A percentile compares a stretch with the other conserved stretches of the same genome.
phyloP scores from a whole-genome alignment of 768 basidiomycete genomes.

The Lentinula guzmanii region DNA sequence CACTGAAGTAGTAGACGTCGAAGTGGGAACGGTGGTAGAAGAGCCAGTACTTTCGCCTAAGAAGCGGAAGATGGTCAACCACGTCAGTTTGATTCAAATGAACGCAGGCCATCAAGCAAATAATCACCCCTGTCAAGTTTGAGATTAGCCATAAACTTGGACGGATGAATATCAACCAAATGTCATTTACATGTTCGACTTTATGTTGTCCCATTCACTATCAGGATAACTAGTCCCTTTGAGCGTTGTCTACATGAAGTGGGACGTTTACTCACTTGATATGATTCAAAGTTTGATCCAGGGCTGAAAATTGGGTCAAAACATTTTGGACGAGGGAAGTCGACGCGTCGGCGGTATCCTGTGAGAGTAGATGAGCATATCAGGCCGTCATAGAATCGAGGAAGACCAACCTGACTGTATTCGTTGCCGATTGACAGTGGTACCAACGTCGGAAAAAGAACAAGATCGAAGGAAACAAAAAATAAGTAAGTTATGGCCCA shows the following conservation, averaged over 20 bases:
- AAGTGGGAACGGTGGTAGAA: slow-evolving; percentile 2
- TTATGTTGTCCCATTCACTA: slow-evolving; percentile 69
- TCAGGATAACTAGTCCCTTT: slow-evolving; percentile 44
- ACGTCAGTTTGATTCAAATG: neutral
- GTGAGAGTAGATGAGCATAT: slow-evolving; percentile 29
- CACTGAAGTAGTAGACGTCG: slow-evolving; percentile 8
- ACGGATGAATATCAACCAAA: neutral
- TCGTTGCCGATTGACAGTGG: slow-evolving; percentile 35
- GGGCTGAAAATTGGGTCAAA: slow-evolving; percentile 37
- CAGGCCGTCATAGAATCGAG: neutral
- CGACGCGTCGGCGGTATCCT: slow-evolving; percentile 35
- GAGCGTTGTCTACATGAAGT: neutral
- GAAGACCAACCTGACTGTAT: neutral
- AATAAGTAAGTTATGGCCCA: neutral
- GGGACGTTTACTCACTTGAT: slow-evolving; percentile 37
- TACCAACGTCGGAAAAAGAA: neutral
- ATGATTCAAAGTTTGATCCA: slow-evolving; percentile 64
- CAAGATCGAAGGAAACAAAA: neutral
- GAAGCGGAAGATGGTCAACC: neutral
- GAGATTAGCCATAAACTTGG: neutral
- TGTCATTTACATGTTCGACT: slow-evolving; percentile 47
- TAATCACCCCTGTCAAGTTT: neutral
- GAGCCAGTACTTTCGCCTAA: neutral
- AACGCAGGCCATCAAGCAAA: no score
- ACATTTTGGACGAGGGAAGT: slow-evolving; percentile 49